Conservation (phyloP, 176 grass and related monocot species). For the Thinopyrum elongatum region DNA sequence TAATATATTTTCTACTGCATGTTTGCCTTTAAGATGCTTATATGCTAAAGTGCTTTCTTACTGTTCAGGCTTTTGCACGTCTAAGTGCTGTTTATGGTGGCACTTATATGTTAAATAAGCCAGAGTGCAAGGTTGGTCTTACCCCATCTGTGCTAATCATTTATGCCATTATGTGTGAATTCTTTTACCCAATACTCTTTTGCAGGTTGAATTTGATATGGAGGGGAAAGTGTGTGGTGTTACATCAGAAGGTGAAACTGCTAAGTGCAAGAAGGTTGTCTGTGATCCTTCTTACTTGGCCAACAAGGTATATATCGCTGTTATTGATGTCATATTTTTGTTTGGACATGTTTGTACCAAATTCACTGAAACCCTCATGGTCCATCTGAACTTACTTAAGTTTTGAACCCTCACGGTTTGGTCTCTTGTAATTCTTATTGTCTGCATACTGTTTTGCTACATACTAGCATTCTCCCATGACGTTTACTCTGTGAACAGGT, state of each 20-base stretch:
- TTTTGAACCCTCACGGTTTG: neutral
- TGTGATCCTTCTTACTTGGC: slow-evolving; percentile 93
- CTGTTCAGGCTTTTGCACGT: slow-evolving; percentile 79
- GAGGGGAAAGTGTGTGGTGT: slow-evolving; percentile 94
- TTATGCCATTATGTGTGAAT: neutral
- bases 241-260: slow-evolving; percentile 95
- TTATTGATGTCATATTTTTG: neutral
- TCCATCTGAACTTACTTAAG: neutral
- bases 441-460: neutral
- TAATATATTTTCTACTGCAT: neutral
- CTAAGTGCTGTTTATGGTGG: slow-evolving; percentile 97
- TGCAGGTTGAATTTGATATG: slow-evolving; percentile 86
- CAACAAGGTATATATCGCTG: slow-evolving; percentile 58
- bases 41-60: slow-evolving; percentile 15
- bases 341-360: neutral
- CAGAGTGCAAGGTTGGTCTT: slow-evolving; percentile 79
- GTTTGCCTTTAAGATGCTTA: slow-evolving; percentile 12
- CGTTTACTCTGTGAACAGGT: slow-evolving; percentile 44
- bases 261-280: slow-evolving; percentile 88
- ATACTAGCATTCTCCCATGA: neutral
- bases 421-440: neutral
- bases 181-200: neutral
- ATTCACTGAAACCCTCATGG: slow-evolving; percentile 7
- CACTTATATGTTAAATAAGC: slow-evolving; percentile 94
- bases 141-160: neutral